Base-by-base conservation (phyloP, 129 eudicot species). In the Gnaphalium uliginosum region DNA sequence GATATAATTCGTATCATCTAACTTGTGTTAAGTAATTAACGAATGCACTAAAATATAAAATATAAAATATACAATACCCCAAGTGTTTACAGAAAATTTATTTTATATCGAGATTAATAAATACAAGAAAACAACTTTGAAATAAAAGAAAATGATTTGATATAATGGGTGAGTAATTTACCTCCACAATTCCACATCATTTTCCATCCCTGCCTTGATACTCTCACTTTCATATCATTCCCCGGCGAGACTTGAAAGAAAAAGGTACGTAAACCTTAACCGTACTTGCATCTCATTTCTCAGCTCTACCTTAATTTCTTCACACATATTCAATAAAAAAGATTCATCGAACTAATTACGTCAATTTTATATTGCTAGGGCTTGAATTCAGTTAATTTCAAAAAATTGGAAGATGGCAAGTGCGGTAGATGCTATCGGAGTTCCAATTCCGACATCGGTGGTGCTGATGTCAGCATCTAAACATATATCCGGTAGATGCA, bases 381-480 rank as follows among this genome's bases (percentile, higher is more conserved):
- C 24, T 26, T 67, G 73, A 27, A 51, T 30, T 50, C 24, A 39
- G 8, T 39, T 39, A 10, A 39, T 39, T 39, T 39, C 14, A 39
- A 39, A 39, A 39, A 39, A 9, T 39, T 39, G 73, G 18, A 46
- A 46, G 68, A 86, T 86, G 94, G 88, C 86, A 77, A 78, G 87
- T 75, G 21, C 86, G 13, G 77, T 82, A 75, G 86, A 86, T 58
- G 84, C 82, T 53, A 69, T 64, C 10, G 96, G 88, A 71, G 87
- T 85, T 35, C 93, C 96, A 54, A 62, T 94, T 54, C 97, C 97
- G 58, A 93, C 96, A 41, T 91, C 97, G 62, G 86, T 93, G 39
- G 85, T 89, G 37, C 70, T 94, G 69, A 94, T 94, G 97, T 79
- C 97, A 7, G 73, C 93, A 2, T 81, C 93, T 51, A 90, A 94